These are phyloP conservation scores for Trichocomaceae sp. DNA, from an alignment of 2,329 filamentous ascomycete species.

Conservation along the genomic window DNA sequence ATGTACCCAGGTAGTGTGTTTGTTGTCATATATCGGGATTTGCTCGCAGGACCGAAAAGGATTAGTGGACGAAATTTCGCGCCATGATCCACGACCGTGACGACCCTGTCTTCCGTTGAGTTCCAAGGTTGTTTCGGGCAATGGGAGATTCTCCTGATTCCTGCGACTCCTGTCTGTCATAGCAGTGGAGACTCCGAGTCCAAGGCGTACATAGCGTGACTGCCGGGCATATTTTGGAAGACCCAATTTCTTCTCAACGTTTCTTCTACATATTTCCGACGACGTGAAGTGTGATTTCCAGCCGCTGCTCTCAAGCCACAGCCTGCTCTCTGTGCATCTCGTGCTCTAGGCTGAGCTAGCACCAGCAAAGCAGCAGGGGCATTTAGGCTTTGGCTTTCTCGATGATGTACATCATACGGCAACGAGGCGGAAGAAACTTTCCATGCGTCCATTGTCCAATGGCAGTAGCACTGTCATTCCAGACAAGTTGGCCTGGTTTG, in stretches of 20 bases:
- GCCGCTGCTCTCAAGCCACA: slow-evolving; percentile 2
- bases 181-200: slow-evolving; percentile 6
- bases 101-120: slow-evolving; percentile 1
- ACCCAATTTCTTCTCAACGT: slow-evolving; percentile 1
- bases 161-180: not conserved
- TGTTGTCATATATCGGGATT: slow-evolving; percentile 25
- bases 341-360: too few relatives aligned
- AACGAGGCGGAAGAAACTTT: slow-evolving; percentile 2
- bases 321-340: too few relatives aligned
- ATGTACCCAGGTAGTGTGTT: slow-evolving; percentile 22
- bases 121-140: not conserved
- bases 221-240: not conserved
- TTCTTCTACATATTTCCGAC: not conserved
- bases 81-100: slow-evolving; percentile 11
- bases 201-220: not conserved
- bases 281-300: not conserved
- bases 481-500: not conserved
- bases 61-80: slow-evolving; percentile 16
- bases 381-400: not conserved
- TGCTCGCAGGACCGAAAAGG: slow-evolving; percentile 19
- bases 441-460: not conserved
- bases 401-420: slow-evolving; percentile 8
- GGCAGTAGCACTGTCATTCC: not conserved
- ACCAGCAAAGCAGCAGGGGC: not conserved
- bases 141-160: not conserved